phyloP scores from a whole-genome alignment of 106 monocot genomes.

The Hemerocallis citrina region DNA sequence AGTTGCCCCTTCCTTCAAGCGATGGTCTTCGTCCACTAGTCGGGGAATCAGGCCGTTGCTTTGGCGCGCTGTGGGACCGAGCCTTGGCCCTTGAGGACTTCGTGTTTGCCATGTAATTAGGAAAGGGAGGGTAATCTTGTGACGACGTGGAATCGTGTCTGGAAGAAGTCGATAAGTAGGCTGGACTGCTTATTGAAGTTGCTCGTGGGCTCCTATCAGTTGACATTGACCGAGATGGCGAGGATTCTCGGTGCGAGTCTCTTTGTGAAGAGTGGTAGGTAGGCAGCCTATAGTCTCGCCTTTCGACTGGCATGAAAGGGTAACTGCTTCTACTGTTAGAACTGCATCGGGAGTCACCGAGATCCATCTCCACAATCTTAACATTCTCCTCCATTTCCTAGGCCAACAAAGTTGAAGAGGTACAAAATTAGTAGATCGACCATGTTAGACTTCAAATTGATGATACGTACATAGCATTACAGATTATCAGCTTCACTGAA shows the following conservation, averaged over 20 bases:
- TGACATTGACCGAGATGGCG: conserved; percentile 31
- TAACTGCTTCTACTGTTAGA: conserved; percentile 30
- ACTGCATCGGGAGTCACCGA: conserved; percentile 23
- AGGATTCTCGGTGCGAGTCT: conserved; percentile 19
- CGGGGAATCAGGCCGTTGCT: conserved; percentile 32
- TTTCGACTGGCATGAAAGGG: conserved; percentile 14
- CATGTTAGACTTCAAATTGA: neutral
- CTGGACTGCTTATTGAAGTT: conserved; percentile 33
- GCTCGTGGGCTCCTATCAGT: conserved; percentile 36
- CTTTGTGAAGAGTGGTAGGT: conserved; percentile 6
- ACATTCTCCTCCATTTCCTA: conserved; percentile 64
- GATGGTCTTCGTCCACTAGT: conserved; percentile 26
- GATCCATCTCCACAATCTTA: conserved; percentile 62
- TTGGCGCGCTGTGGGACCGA: conserved; percentile 63
- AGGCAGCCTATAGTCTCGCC: conserved; percentile 11
- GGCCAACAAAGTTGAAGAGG: neutral
- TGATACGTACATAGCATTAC: too few relatives aligned
- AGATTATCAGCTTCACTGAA: conserved; percentile 22
- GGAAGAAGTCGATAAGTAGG: conserved; percentile 22
- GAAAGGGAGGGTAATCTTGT: conserved; percentile 14
- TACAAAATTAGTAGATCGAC: neutral
- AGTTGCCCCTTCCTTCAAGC: conserved; percentile 25
- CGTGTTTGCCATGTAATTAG: conserved; percentile 80
- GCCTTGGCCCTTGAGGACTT: conserved; percentile 62
- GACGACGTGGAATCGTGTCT: conserved; percentile 2